Evolutionary conservation across 108 stramenopile species (phyloP), one percentile per base, ranked within the genome.

Genomic region (Thalassiosira profunda): DNA sequence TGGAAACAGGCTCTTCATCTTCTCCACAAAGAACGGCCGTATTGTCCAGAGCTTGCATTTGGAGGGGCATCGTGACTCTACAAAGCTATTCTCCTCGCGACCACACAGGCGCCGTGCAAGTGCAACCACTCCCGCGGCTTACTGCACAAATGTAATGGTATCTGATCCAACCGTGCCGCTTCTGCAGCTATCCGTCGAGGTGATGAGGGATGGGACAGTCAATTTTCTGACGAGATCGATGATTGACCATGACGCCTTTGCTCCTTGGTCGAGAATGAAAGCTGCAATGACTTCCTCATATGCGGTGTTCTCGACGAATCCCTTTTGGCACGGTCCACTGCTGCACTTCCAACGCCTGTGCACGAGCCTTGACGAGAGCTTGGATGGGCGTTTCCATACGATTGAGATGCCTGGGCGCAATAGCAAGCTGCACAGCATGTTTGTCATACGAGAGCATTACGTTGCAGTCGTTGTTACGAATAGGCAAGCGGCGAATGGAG

Each of bases 391-490:
- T 18, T 5, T 73, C 18, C 36, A 58, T 38, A 34, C 29, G 18
- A 52, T 74, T 47, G 54, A 53, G 6, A 36, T 73, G 28, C 57
- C 58, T 3, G 58, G 46, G 5, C 31, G 23, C 28, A 35, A 34
- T 14, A 41, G 12, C 38, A 60, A 43, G 23, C 34, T 67, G 20
- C 31, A 35, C 12, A 35, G 45, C 36, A 45, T 67, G 4, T 31
- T 48, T 33, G 0, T 48, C 3, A 60, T 67, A 45, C 36, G 63
- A 58, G 59, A 75, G 28, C 37, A 75, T 28, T 75, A 75, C 38
- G 49, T 75, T 0, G 37, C 34, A 11, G 65, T 55, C 28, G 35
- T 75, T 20, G 20, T 67, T 18, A 33, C 26, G 4, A 58, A 24
- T 30, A 29, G 12, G 26, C 38, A 18, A 45, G 12, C n/a, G 33